These are phyloP conservation scores for Tolypocladium cylindrosporum DNA, from an alignment of 2,329 filamentous ascomycete species.

Conservation along the genomic window DNA sequence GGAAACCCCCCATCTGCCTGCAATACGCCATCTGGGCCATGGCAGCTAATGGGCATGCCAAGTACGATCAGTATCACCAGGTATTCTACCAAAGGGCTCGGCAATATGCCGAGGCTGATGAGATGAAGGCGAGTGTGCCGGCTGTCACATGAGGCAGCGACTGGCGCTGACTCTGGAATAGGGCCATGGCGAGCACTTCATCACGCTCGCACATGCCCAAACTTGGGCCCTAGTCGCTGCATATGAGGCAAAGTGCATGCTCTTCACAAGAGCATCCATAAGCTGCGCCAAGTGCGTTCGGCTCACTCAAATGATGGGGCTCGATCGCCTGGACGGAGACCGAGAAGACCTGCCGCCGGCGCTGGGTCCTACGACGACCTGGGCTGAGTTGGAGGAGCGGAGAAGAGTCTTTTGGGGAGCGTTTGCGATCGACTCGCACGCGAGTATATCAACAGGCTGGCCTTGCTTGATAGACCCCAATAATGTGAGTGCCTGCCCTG, in stretches of 20 bases:
- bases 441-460: slow-evolving; percentile 85
- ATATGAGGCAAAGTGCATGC: slow-evolving; percentile 77
- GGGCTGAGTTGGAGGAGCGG: slow-evolving; percentile 68
- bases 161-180: slow-evolving; percentile 10
- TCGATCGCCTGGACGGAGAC: slow-evolving; percentile 64
- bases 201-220: slow-evolving; percentile 73
- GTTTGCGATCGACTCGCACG: slow-evolving; percentile 76
- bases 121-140: slow-evolving; percentile 54
- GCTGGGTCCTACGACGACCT: slow-evolving; percentile 62
- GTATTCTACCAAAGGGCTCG: slow-evolving; percentile 74
- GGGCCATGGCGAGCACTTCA: slow-evolving; percentile 69
- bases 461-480: slow-evolving; percentile 67
- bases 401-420: slow-evolving; percentile 78
- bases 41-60: slow-evolving; percentile 60
- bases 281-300: slow-evolving; percentile 63
- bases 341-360: slow-evolving; percentile 62
- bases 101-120: slow-evolving; percentile 74
- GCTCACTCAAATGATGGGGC: slow-evolving; percentile 72
- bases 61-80: slow-evolving; percentile 62
- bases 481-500: slow-evolving; percentile 43
- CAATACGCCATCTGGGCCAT: slow-evolving; percentile 85
- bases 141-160: no score
- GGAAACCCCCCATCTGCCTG: slow-evolving; percentile 72
- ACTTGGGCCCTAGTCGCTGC: slow-evolving; percentile 64
- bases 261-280: slow-evolving; percentile 78